Evolutionary conservation across 1,284 basidiomycete species (phyloP), one percentile per base, ranked within the genome.

Genomic region (Athelia psychrophila): DNA sequence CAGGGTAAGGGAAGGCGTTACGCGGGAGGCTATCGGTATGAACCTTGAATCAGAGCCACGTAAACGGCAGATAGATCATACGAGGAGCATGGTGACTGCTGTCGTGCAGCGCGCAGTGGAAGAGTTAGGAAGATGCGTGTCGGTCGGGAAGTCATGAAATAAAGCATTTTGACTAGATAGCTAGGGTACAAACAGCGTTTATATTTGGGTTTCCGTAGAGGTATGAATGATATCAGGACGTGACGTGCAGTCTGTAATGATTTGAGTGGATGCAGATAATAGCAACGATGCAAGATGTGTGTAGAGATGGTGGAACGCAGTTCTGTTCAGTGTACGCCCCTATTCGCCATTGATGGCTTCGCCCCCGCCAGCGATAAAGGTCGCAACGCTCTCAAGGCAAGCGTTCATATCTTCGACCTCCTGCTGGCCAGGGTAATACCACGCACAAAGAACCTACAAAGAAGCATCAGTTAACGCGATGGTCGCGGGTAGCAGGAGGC

Each of bases 51-150:
- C 58, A 51, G 51, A 56, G 24, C 53, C 38, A 6, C 16, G 38
- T 6, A 42, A 22, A 22, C 38, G 6, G 44, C 15, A 65, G 57
- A 64, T 70, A 51, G 66, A 76, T 27, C 58, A 63, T 27, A 66
- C 79, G 47, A 72, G 86, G 52, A 77, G 77, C 48, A 73, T 77
- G 45, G 66, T 88, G 20, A 88, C 86, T 8, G 73, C 75, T 19
- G 61, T 83, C 25, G 60, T 88, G 20, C 86, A 87, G 58, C 67
- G 65, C 20, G 72, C 75, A n/a, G 84, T 89, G 9, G 79, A 87
- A 66, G 68, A 68, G 16, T 65, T 88, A 3, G 86, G 86, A 16
- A 71, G 76, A 53, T 69, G 68, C 19, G 73, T 83, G 10, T 77
- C 76, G n/a, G 38, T 30, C 27, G 20, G 20, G n/a, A 42, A 42